Percentiles rank a stretch among this genome's conserved stretches.
Conservation (phyloP, 331 rosid species). For the Cydonia oblonga region DNA sequence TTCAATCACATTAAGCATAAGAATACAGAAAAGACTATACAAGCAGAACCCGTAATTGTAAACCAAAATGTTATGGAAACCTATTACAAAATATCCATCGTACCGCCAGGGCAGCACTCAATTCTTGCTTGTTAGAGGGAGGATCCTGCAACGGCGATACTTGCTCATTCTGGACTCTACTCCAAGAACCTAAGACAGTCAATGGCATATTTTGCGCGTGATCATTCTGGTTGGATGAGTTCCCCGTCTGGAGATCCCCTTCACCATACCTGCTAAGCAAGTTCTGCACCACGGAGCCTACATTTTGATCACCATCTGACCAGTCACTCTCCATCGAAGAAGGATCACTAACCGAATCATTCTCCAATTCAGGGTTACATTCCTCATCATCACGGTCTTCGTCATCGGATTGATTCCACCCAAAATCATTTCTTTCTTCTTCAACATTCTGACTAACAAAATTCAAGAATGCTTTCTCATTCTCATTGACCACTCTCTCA, state of each 20-base stretch:
- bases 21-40: not conserved
- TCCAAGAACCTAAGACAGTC: conserved; percentile 33
- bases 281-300: not conserved
- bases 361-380: not conserved
- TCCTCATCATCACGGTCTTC: not conserved
- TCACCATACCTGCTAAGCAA: not conserved
- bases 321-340: not conserved
- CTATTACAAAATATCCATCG: conserved; percentile 13
- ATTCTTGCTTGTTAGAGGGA: conserved; percentile 41
- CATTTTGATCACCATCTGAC: not conserved
- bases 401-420: not conserved
- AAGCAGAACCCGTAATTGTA: not conserved
- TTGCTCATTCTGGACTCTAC: conserved; percentile 18
- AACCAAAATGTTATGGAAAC: not conserved
- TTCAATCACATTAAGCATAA: not conserved
- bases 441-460: not conserved
- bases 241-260: not conserved
- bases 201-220: conserved; percentile 48
- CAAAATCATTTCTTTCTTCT: not conserved
- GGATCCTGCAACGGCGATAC: conserved; percentile 26
- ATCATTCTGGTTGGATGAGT: conserved; percentile 28
- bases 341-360: not conserved
- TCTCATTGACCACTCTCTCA: not conserved
- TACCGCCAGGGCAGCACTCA: conserved; percentile 52
- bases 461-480: not conserved